These are phyloP conservation scores for Podaxis carcinomalis DNA, from an alignment of 768 basidiomycete species.

Conservation along the genomic window DNA sequence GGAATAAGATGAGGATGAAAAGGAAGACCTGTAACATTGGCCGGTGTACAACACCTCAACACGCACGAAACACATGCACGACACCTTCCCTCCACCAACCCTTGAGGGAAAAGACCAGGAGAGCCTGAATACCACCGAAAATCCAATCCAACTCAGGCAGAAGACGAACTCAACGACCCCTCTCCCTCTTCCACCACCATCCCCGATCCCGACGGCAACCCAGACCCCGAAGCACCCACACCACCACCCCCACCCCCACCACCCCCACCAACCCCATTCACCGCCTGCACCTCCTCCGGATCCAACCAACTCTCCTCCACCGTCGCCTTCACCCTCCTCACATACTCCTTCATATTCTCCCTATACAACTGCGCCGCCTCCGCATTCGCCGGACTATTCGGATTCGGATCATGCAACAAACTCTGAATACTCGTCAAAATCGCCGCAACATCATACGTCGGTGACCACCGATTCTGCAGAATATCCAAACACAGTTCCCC, in stretches of 20 bases:
- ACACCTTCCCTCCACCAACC: neutral
- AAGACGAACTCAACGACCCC: constrained; percentile 1
- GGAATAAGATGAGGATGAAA: neutral
- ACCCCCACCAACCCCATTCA: neutral
- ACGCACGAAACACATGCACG: neutral
- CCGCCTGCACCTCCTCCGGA: constrained; percentile 49
- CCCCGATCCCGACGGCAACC: neutral
- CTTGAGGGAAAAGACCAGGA: neutral
- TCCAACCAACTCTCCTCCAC: constrained; percentile 97
- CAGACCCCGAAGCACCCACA: neutral
- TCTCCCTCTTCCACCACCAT: neutral
- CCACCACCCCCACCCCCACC: neutral
- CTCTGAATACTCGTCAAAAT: constrained; percentile 97
- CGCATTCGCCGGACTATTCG: constrained; percentile 96
- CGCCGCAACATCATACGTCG: constrained; percentile 98
- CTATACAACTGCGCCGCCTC: constrained; percentile 96
- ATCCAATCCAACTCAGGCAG: neutral
- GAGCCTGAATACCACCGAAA: neutral
- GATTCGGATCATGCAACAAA: constrained; percentile 95
- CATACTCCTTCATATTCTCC: constrained; percentile 99
- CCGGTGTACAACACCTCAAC: neutral
- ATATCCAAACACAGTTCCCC: constrained; percentile 99
- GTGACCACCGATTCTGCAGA: constrained; percentile 97
- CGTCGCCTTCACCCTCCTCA: constrained; percentile 85
- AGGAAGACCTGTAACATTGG: neutral